Evolutionary conservation across 2,329 filamentous ascomycete species (phyloP), one percentile per base, ranked within the genome.

Genomic region (Arthrobotrys iridis): DNA sequence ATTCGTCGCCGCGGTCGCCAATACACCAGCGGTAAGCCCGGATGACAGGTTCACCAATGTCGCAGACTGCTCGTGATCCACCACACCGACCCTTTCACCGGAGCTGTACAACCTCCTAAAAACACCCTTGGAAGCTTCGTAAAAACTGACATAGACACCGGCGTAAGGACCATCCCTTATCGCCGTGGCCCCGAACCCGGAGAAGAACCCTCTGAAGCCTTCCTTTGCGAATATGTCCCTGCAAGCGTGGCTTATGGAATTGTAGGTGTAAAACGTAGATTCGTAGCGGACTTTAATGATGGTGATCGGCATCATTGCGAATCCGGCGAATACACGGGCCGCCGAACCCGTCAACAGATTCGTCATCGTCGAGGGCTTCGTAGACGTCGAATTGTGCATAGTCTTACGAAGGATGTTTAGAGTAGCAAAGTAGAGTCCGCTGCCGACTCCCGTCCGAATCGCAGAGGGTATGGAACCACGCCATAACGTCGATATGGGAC

Each of bases 201-300:
- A 88, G 80, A 98, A 98, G 83, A 99, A 96, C 0, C 94, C 95
- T 28, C 90, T 88, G 2, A 91, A 66, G 0, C 95, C 93, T 78
- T 94, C 90, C 0, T 85, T 87, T 5, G 85, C 85, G 60, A 90
- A 83, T 26, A 98, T 97, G 78, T 95, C 92, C 33, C 84, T 84
- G 0, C 87, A 88, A 0, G 95, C 95, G 37, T 88, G 86, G 41
- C 87, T 83, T 22, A 98, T 85, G 0, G 92, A 94, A 22, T 87
- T 86, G 83, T 98, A 98, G 2, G 88, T 84, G 84, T 97, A 99
- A 45, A 94, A 84, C 76, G 87, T 93, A 24, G 91, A 94, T 82
- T 99, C 95, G 81, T 96, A 98, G 46, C 95, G 91, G 45, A 98
- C 95, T 81, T 99, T 99, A 80, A 99, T 90, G 46, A 99, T 90